Evolutionary conservation across 2,329 filamentous ascomycete species (phyloP).

Genomic region (Decorospora gaudefroyi): DNA sequence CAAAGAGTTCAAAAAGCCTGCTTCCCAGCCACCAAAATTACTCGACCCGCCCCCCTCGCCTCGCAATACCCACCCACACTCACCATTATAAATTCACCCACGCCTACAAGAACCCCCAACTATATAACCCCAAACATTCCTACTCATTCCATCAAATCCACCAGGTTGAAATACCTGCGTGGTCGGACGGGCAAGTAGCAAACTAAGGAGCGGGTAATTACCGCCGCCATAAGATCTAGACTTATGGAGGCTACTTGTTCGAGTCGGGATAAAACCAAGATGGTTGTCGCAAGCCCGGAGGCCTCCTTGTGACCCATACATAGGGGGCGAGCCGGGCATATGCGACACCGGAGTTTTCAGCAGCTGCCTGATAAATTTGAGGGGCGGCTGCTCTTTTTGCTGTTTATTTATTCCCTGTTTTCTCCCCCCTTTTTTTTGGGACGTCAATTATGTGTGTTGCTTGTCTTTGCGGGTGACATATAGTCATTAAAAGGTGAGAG

Average conservation of each 20-base stretch:
- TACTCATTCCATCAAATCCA: not conserved
- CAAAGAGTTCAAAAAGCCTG: too few species aligned
- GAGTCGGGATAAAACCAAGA: conserved; percentile 4
- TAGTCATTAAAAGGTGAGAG: too few species aligned
- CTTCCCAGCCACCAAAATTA: too few species aligned
- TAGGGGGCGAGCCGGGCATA: not conserved
- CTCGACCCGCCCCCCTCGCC: too few species aligned
- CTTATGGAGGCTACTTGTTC: not conserved
- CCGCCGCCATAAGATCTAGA: not conserved
- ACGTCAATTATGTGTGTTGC: not conserved
- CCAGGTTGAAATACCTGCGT: not conserved
- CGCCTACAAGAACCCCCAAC: too few species aligned
- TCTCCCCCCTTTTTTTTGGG: not conserved
- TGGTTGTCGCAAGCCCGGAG: too few species aligned
- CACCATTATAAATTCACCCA: too few species aligned
- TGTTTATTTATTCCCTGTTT: not conserved
- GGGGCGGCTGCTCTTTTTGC: conserved; percentile 3
- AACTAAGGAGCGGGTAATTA: not conserved
- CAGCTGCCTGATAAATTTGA: not conserved
- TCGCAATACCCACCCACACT: too few species aligned
- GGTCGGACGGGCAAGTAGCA: not conserved
- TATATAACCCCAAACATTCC: not conserved
- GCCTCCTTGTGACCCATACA: not conserved
- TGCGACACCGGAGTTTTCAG: not conserved
- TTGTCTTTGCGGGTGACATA: too few species aligned